phyloP scores from a whole-genome alignment of 495 filamentous ascomycete species.

The Endocarpon pusillum region DNA sequence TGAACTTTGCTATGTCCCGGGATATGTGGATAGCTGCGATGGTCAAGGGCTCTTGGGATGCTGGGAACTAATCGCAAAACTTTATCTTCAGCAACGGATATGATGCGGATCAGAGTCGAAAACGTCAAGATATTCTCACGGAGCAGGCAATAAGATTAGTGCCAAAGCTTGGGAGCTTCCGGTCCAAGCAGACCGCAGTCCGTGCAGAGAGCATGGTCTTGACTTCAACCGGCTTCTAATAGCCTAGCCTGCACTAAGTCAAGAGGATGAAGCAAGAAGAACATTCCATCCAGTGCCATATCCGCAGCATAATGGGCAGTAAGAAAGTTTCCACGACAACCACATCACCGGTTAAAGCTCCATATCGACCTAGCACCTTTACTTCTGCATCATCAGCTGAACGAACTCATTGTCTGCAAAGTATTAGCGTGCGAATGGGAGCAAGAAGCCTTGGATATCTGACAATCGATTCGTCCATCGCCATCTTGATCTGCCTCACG shows the following conservation, averaged over 20 bases:
- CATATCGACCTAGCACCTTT: too few relatives aligned
- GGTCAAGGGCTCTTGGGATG: too few relatives aligned
- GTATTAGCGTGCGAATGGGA: slow-evolving; percentile 4
- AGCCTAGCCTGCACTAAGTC: not conserved
- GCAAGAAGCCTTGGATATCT: slow-evolving; percentile 5
- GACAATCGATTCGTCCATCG: slow-evolving; percentile 94
- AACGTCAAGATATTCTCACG: too few relatives aligned
- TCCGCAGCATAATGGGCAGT: too few relatives aligned
- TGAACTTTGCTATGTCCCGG: too few relatives aligned
- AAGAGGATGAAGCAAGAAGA: not conserved
- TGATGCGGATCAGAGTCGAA: too few relatives aligned
- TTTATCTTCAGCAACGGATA: too few relatives aligned
- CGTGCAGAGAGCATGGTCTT: not conserved
- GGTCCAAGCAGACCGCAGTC: not conserved
- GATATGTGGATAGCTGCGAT: too few relatives aligned
- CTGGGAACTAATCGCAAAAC: too few relatives aligned
- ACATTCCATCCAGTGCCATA: too few relatives aligned
- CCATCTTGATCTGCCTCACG: slow-evolving; percentile 98
- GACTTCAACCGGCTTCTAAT: not conserved
- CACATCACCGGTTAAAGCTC: not conserved
- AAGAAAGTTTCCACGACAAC: not conserved
- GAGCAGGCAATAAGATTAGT: too few relatives aligned
- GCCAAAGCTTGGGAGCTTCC: too few relatives aligned
- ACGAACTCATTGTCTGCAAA: slow-evolving; percentile 96
- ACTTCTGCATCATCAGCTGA: slow-evolving; percentile 99